Percentiles rank a stretch among this genome's conserved stretches.
phyloP scores from a whole-genome alignment of 495 filamentous ascomycete genomes.

The Xylaria cubensis region DNA sequence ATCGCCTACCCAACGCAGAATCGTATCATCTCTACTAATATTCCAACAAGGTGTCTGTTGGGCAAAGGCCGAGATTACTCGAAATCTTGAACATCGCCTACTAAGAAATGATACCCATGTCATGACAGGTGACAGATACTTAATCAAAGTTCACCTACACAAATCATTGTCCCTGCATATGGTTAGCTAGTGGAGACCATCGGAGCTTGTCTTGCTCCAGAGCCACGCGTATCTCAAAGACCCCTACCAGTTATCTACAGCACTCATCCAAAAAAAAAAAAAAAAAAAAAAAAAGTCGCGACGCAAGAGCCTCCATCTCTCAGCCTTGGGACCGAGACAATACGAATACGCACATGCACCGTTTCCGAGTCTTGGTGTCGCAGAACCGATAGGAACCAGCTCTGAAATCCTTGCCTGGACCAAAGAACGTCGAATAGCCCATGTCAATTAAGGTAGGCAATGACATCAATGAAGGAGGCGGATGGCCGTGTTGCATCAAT shows the following conservation, averaged over 20 bases:
- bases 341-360: slow-evolving; percentile 2
- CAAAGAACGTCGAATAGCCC: neutral
- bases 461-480: neutral
- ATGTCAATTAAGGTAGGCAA: neutral
- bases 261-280: neutral
- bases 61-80: neutral
- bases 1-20: neutral
- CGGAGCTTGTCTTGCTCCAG: neutral
- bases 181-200: neutral
- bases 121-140: neutral
- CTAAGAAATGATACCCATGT: neutral
- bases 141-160: neutral
- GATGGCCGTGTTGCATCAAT: neutral
- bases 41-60: neutral
- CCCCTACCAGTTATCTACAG: neutral
- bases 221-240: neutral
- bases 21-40: neutral
- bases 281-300: neutral
- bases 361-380: too few species aligned
- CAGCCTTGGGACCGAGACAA: neutral
- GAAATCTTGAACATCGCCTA: neutral
- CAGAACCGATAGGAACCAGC: neutral
- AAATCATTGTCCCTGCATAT: neutral
- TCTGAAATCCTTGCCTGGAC: neutral
- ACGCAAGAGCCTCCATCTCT: neutral